Evolutionary conservation across 2,329 filamentous ascomycete species (phyloP).

Genomic region (Paraconiothyrium sp.): DNA sequence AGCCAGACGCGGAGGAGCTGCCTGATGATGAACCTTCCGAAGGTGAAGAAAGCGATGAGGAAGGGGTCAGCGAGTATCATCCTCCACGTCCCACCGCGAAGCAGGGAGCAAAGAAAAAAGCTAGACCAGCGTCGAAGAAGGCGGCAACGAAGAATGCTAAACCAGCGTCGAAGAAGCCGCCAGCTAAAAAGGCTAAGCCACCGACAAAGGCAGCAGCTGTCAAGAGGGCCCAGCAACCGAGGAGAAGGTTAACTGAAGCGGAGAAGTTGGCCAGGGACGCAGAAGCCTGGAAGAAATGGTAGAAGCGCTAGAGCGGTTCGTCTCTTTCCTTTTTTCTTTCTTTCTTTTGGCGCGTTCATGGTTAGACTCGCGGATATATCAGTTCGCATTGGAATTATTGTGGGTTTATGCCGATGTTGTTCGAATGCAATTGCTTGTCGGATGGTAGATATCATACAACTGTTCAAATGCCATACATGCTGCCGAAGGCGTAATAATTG

Average conservation of each 20-base stretch:
- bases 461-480: too few relatives aligned
- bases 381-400: too few relatives aligned
- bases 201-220: neutral
- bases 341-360: too few relatives aligned
- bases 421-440: too few relatives aligned
- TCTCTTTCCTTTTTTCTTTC: too few relatives aligned
- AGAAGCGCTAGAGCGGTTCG: too few relatives aligned
- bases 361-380: too few relatives aligned
- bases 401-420: too few relatives aligned
- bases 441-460: too few relatives aligned
- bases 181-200: neutral
- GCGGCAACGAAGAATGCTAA: neutral
- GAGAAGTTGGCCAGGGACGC: neutral
- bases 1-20: neutral
- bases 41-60: neutral
- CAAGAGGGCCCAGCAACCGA: neutral
- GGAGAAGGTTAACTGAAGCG: constrained; percentile 2
- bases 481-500: neutral
- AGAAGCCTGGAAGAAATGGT: neutral
- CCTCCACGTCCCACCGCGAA: neutral
- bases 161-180: neutral
- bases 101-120: neutral
- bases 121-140: neutral
- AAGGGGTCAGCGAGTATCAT: neutral
- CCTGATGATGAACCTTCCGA: neutral